phyloP scores from a whole-genome alignment of 169 alveolate genomes.

The Besnoitia besnoiti region DNA sequence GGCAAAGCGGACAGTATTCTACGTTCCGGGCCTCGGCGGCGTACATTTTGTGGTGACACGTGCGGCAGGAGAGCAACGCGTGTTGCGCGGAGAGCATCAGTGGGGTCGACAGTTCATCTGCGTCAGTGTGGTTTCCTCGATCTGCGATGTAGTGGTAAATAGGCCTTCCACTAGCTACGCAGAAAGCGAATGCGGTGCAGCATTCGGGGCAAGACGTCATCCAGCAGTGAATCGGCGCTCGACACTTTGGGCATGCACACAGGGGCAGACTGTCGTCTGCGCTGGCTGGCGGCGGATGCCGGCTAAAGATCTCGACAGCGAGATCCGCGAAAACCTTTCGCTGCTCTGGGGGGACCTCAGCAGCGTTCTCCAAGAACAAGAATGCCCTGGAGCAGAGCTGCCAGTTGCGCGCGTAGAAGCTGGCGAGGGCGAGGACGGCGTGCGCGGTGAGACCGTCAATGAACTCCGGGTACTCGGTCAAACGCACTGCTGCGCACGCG shows the following conservation, averaged over 20 bases:
- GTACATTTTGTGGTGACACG: slow-evolving; percentile 2
- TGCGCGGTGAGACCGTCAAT: slow-evolving; percentile 86
- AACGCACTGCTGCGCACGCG: slow-evolving; percentile 86
- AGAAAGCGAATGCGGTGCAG: neutral
- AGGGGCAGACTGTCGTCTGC: neutral
- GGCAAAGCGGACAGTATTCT: slow-evolving; percentile 34
- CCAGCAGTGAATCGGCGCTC: neutral
- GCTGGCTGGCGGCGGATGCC: slow-evolving; percentile 24
- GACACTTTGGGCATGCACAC: neutral
- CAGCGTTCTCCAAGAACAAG: slow-evolving; percentile 17
- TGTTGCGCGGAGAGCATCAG: neutral
- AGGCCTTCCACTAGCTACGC: slow-evolving; percentile 7
- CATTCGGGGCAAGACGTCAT: neutral
- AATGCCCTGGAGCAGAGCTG: slow-evolving; percentile 51
- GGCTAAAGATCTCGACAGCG: slow-evolving; percentile 65
- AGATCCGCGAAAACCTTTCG: slow-evolving; percentile 41
- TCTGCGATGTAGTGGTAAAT: neutral
- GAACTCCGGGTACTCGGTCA: slow-evolving; percentile 87
- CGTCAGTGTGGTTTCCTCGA: too few species aligned
- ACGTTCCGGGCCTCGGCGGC: neutral
- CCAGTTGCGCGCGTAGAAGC: slow-evolving; percentile 19
- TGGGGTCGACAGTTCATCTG: neutral
- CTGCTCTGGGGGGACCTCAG: slow-evolving; percentile 36
- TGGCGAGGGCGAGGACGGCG: slow-evolving; percentile 83
- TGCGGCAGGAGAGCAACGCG: neutral